Evolutionary conservation across 2,329 filamentous ascomycete genomes (phyloP).

Genomic region (Diaporthe helianthi): DNA sequence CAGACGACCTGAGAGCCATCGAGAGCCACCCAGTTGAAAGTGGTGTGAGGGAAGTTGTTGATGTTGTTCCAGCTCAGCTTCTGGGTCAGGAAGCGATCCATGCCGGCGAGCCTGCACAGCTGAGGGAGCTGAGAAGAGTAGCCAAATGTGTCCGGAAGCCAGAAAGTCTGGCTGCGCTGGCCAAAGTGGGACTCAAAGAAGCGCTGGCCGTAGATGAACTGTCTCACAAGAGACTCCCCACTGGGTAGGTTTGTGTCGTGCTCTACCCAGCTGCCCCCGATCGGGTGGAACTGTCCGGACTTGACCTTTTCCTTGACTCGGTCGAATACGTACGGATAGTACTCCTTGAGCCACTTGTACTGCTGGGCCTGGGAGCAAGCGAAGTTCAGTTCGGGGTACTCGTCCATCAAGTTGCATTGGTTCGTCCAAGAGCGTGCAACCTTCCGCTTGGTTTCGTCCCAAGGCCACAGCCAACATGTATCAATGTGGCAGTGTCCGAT

Average conservation of each 20-base stretch:
- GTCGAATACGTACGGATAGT: constrained; percentile 88
- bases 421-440: constrained; percentile 95
- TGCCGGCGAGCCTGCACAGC: constrained; percentile 90
- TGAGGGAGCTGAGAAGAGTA: constrained; percentile 96
- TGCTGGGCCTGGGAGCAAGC: constrained; percentile 94
- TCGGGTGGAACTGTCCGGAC: constrained; percentile 89
- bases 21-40: constrained; percentile 97
- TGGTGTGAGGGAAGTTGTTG: constrained; percentile 98
- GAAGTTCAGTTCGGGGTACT: constrained; percentile 93
- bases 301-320: constrained; percentile 91
- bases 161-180: constrained; percentile 87
- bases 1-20: constrained; percentile 97
- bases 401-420: constrained; percentile 93
- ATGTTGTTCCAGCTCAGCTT: constrained; percentile 99
- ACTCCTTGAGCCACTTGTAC: constrained; percentile 93
- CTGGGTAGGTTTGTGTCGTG: constrained; percentile 98
- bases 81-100: constrained; percentile 96
- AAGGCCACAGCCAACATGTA: constrained; percentile 98
- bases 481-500: constrained; percentile 99
- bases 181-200: constrained; percentile 96
- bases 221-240: constrained; percentile 90
- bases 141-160: constrained; percentile 97
- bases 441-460: constrained; percentile 97
- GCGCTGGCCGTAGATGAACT: constrained; percentile 94
- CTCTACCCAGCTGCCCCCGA: constrained; percentile 98